Percentiles rank a stretch among this genome's conserved stretches.
phyloP scores from a whole-genome alignment of 1,284 basidiomycete species.

The Phaffia rhodozyma region DNA sequence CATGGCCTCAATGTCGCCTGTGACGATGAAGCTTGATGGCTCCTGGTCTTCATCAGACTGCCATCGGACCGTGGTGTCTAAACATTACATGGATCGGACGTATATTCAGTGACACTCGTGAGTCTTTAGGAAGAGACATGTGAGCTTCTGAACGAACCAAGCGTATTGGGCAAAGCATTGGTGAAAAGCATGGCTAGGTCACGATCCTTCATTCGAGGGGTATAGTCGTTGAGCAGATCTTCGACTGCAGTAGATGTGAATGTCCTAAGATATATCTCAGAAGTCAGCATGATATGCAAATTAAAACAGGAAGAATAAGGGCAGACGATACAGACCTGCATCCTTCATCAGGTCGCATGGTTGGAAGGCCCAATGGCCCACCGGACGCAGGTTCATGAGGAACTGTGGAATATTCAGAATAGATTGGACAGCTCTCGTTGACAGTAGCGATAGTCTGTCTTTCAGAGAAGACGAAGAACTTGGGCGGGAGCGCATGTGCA shows the following conservation, averaged over 20 bases:
- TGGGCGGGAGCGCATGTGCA: too few relatives aligned
- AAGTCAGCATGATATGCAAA: slow-evolving; percentile 30
- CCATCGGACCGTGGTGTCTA: slow-evolving; percentile 10
- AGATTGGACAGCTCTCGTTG: slow-evolving; percentile 18
- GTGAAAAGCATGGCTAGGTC: slow-evolving; percentile 61
- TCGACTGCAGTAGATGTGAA: neutral
- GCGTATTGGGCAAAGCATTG: slow-evolving; percentile 62
- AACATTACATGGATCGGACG: neutral
- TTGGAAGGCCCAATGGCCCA: slow-evolving; percentile 52
- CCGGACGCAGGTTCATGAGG: slow-evolving; percentile 49
- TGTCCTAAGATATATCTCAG: neutral
- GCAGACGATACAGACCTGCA: slow-evolving; percentile 45
- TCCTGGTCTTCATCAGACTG: neutral
- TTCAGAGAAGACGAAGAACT: too few relatives aligned
- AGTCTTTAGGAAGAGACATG: slow-evolving; percentile 30
- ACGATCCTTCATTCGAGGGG: slow-evolving; percentile 52
- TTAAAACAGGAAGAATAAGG: slow-evolving; percentile 33
- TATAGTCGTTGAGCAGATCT: slow-evolving; percentile 43
- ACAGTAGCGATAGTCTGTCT: too few relatives aligned
- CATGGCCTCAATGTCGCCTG: slow-evolving; percentile 7
- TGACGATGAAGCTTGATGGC: slow-evolving; percentile 1
- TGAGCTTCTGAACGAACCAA: slow-evolving; percentile 67
- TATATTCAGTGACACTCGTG: neutral
- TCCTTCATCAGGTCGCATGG: slow-evolving; percentile 52
- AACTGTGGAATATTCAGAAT: slow-evolving; percentile 31